phyloP scores from a whole-genome alignment of 1,284 basidiomycete genomes.

The Moesziomyces parantarcticus region DNA sequence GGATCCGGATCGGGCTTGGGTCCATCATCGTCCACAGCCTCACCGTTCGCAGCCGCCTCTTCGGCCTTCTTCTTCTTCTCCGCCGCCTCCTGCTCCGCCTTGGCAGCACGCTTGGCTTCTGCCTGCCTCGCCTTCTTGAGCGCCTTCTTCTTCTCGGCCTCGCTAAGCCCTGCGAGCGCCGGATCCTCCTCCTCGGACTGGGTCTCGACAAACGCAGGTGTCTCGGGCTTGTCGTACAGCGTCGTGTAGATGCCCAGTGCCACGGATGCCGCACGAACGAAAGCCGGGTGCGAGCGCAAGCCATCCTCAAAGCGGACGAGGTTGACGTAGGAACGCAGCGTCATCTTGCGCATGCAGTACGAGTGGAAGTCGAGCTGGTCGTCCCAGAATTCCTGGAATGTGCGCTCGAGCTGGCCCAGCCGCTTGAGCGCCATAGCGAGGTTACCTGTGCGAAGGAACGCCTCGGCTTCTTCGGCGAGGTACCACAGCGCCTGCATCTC shows the following conservation, averaged over 20 bases:
- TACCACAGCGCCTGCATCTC: conserved; percentile 97
- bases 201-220: conserved; percentile 49
- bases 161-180: conserved; percentile 14
- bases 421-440: conserved; percentile 87
- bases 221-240: conserved; percentile 60
- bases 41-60: conserved; percentile 37
- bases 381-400: conserved; percentile 89
- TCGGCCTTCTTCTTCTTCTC: conserved; percentile 31
- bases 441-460: conserved; percentile 76
- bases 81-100: conserved; percentile 35
- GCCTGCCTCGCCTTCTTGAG: conserved; percentile 43
- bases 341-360: conserved; percentile 91
- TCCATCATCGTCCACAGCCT: conserved; percentile 80
- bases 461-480: conserved; percentile 83
- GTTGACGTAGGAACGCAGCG: conserved; percentile 82
- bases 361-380: conserved; percentile 99
- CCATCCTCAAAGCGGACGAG: conserved; percentile 85
- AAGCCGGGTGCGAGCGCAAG: conserved; percentile 79
- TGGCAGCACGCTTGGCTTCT: conserved; percentile 26
- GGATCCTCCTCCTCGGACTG: conserved; percentile 56
- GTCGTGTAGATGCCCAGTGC: conserved; percentile 79
- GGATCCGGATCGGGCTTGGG: conserved; percentile 70
- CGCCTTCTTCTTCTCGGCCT: conserved; percentile 40
- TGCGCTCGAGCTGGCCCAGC: conserved; percentile 81
- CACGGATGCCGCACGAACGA: conserved; percentile 79